phyloP scores from a whole-genome alignment of 2,329 filamentous ascomycete genomes.

The Aotearoamyces nothofagi region DNA sequence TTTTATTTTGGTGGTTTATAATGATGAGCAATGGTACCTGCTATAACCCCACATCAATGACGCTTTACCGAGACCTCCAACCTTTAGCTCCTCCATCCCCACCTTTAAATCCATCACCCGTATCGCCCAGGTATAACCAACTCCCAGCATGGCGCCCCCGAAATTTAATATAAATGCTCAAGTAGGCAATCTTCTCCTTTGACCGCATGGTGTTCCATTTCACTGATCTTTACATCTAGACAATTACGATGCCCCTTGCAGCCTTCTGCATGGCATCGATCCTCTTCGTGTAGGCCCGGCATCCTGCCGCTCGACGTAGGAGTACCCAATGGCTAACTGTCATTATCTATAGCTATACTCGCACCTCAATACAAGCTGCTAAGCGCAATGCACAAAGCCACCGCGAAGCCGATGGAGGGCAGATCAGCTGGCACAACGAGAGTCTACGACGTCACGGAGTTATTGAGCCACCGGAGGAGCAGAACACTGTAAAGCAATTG shows the following conservation, averaged over 20 bases:
- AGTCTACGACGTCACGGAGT: slow-evolving; percentile 34
- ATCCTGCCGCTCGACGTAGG: neutral
- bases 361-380: slow-evolving; percentile 49
- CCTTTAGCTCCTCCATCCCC: no score
- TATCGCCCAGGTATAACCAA: no score
- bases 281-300: slow-evolving; percentile 27
- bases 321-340: slow-evolving; percentile 8
- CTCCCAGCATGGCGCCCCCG: slow-evolving; percentile 1
- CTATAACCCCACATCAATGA: no score
- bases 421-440: slow-evolving; percentile 37
- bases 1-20: no score
- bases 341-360: slow-evolving; percentile 42
- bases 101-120: no score
- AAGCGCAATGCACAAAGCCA: slow-evolving; percentile 47
- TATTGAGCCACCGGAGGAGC: slow-evolving; percentile 23
- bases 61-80: no score
- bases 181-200: neutral
- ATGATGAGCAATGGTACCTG: no score
- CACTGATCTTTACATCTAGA: neutral
- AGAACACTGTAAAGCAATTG: slow-evolving; percentile 18
- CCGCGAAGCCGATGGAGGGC: slow-evolving; percentile 39
- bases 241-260: slow-evolving; percentile 32
- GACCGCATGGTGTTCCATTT: neutral
- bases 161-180: slow-evolving; percentile 2
- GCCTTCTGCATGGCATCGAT: slow-evolving; percentile 38